Conservation (phyloP, 306 rosid genomes). For the Cicer yamashitae region DNA sequence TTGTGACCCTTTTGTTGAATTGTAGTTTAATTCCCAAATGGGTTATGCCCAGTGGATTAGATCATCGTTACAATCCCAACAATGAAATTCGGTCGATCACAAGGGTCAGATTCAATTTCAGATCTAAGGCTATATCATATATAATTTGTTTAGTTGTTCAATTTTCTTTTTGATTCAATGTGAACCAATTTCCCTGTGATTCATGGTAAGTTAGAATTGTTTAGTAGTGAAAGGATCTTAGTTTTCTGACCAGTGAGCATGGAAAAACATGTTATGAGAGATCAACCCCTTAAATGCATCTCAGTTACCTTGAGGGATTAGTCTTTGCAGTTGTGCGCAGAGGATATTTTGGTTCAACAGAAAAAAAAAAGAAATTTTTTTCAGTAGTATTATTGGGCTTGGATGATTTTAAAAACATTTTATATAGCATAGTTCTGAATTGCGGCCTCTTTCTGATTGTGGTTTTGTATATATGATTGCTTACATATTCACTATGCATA, state of each 20-base stretch:
- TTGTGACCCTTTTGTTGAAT: neutral
- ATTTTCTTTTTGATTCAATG: neutral
- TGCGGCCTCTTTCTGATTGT: neutral
- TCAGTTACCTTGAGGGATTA: too few species aligned
- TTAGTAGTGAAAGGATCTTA: neutral
- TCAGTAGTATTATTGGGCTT: neutral
- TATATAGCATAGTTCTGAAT: neutral
- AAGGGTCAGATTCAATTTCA: neutral
- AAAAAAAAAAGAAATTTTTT: too few species aligned
- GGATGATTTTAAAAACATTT: neutral
- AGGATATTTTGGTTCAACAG: too few species aligned
- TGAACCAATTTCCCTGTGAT: neutral
- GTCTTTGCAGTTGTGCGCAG: too few species aligned
- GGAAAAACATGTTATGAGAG: too few species aligned
- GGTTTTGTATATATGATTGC: neutral
- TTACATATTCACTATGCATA: neutral
- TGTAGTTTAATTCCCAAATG: neutral
- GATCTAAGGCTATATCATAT: constrained; percentile 2
- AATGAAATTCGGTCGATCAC: neutral
- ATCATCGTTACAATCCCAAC: neutral
- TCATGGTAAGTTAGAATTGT: neutral
- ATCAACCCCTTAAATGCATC: too few species aligned
- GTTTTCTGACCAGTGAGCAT: too few species aligned
- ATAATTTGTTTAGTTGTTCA: neutral
- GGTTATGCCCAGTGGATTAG: neutral